Evolutionary conservation across 2,329 filamentous ascomycete species (phyloP).

Genomic region (Aspergillus fructus): DNA sequence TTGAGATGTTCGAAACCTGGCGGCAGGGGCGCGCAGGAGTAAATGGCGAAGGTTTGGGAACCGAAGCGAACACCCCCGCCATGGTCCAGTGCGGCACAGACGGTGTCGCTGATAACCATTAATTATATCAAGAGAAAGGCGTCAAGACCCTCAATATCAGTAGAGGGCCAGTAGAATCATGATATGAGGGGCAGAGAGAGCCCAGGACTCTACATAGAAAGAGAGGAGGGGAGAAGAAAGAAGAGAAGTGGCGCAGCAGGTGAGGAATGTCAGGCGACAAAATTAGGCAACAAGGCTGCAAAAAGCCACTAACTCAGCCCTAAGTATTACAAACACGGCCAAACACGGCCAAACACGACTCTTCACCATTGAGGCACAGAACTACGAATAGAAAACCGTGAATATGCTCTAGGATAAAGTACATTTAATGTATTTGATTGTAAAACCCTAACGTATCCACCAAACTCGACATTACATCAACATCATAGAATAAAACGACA

Average conservation of each 20-base stretch:
- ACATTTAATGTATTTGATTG: not conserved
- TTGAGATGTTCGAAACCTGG: not conserved
- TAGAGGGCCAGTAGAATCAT: too few species aligned
- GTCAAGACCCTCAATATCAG: too few species aligned
- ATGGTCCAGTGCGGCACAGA: slow-evolving; percentile 11
- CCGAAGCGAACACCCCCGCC: slow-evolving; percentile 12
- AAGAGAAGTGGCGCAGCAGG: too few species aligned
- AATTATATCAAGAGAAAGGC: not conserved
- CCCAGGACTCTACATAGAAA: too few species aligned
- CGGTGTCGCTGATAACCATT: not conserved
- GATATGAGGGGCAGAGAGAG: too few species aligned
- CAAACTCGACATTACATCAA: not conserved
- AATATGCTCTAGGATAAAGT: too few species aligned
- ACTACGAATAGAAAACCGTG: not conserved
- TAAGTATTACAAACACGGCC: too few species aligned
- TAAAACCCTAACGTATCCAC: not conserved
- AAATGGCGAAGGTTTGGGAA: slow-evolving; percentile 13
- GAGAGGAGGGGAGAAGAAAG: too few species aligned
- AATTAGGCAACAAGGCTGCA: too few species aligned
- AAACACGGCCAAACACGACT: too few species aligned
- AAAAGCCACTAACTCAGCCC: too few species aligned
- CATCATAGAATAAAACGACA: not conserved
- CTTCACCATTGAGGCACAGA: not conserved
- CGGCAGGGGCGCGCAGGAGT: slow-evolving; percentile 10
- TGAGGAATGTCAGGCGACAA: too few species aligned